Conservation (phyloP, 2,329 filamentous ascomycete species). For the Trichothecium sympodiale region DNA sequence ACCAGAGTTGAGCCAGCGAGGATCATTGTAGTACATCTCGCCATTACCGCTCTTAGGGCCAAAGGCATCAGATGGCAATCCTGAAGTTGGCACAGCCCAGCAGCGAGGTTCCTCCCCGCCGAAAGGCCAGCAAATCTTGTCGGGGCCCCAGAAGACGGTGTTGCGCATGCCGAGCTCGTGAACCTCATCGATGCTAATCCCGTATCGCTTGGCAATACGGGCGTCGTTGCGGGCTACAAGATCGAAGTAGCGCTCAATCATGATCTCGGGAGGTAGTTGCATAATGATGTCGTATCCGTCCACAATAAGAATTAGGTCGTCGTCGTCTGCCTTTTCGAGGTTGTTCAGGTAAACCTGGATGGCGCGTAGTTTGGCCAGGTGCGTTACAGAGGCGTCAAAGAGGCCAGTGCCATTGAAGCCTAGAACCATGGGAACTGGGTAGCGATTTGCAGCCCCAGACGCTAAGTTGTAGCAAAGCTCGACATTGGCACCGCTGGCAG, state of each 20-base stretch:
- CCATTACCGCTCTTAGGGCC: conserved; percentile 23
- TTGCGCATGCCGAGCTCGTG: conserved; percentile 19
- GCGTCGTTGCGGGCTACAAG: conserved; percentile 41
- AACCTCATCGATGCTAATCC: conserved; percentile 20
- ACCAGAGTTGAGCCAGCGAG: conserved; percentile 34
- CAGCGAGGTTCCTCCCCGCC: conserved; percentile 24
- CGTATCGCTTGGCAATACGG: conserved; percentile 38
- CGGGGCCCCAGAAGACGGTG: conserved; percentile 31
- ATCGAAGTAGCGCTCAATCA: conserved; percentile 51
- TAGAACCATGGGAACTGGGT: conserved; percentile 24
- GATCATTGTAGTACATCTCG: conserved; percentile 17
- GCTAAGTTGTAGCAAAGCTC: conserved; percentile 26
- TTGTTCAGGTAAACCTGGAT: conserved; percentile 22
- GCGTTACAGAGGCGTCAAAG: conserved; percentile 21
- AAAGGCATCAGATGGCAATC: conserved; percentile 19
- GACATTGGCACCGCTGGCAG: conserved; percentile 23
- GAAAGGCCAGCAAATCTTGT: conserved; percentile 32
- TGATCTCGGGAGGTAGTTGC: conserved; percentile 51
- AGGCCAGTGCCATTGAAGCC: conserved; percentile 25
- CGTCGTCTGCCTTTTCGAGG: conserved; percentile 21
- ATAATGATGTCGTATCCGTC: conserved; percentile 56
- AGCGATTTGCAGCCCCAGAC: conserved; percentile 24
- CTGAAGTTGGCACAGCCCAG: conserved; percentile 25
- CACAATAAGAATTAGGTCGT: conserved; percentile 52
- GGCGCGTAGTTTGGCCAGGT: conserved; percentile 27